phyloP scores from a whole-genome alignment of 371 early-diverging fungal genomes.

The Haplosporangium sp. region DNA sequence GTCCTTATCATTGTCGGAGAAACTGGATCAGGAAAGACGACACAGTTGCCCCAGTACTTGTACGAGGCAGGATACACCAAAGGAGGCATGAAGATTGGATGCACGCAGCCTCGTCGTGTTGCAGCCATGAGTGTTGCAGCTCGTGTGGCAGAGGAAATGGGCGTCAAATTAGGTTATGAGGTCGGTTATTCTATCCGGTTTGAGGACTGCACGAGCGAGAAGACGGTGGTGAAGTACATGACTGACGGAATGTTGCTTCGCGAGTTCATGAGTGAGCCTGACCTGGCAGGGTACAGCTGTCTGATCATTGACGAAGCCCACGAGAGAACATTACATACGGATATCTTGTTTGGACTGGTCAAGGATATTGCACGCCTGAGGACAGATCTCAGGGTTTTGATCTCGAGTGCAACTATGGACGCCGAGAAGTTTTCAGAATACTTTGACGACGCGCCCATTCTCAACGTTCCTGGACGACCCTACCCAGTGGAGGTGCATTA shows the following conservation, averaged over 20 bases:
- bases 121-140: constrained; percentile 99
- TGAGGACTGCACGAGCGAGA: constrained; percentile 97
- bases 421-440: constrained; percentile 96
- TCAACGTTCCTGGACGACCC: constrained; percentile 92
- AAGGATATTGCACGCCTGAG: constrained; percentile 96
- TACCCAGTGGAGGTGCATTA: constrained; percentile 96
- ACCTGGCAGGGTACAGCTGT: constrained; percentile 89
- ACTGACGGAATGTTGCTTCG: constrained; percentile 99
- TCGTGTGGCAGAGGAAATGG: constrained; percentile 97
- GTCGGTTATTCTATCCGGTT: constrained; percentile 99
- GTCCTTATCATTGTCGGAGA: constrained; percentile 96
- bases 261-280: constrained; percentile 98
- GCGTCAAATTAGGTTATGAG: constrained; percentile 90
- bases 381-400: constrained; percentile 91
- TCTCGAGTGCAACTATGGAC: constrained; percentile 99
- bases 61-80: constrained; percentile 95
- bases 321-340: constrained; percentile 98
- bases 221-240: constrained; percentile 97
- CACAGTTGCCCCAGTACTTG: constrained; percentile 98
- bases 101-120: constrained; percentile 99
- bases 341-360: constrained; percentile 97
- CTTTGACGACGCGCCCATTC: constrained; percentile 96
- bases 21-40: constrained; percentile 99
- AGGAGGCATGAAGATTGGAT: constrained; percentile 91
- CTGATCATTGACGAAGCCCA: constrained; percentile 99